Percentiles rank a stretch among this genome's conserved stretches.
Conservation (phyloP, 2,329 filamentous ascomycete genomes). For the Cryphonectria japonica region DNA sequence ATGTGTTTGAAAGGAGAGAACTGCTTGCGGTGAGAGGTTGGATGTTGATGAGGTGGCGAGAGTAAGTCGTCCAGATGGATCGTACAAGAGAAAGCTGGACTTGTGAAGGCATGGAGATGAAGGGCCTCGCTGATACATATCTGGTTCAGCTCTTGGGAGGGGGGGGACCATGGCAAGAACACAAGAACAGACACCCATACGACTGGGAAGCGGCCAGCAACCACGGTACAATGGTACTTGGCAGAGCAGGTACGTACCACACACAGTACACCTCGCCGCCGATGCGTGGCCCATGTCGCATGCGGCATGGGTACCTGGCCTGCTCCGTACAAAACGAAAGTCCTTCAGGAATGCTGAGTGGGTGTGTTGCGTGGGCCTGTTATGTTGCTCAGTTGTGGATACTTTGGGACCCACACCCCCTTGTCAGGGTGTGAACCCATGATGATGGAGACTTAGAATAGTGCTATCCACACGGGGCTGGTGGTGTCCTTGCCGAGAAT, state of each 20-base stretch:
- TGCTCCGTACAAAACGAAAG: background rate
- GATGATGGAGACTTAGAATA: background rate
- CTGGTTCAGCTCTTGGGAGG: background rate
- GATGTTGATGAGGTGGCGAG: background rate
- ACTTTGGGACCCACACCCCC: background rate
- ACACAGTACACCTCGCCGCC: background rate
- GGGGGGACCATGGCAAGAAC: background rate
- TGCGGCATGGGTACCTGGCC: background rate
- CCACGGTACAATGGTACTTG: background rate
- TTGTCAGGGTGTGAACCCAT: background rate
- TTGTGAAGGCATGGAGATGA: background rate
- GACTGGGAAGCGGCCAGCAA: background rate
- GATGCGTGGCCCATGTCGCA: background rate
- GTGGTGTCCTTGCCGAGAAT: background rate
- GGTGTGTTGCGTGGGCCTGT: background rate
- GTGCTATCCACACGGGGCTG: background rate
- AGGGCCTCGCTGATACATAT: slow-evolving; percentile 3
- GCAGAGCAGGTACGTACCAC: background rate
- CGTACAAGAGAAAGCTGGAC: background rate
- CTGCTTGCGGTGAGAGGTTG: background rate
- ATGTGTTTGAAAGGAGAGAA: background rate
- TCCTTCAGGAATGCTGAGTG: slow-evolving; percentile 6
- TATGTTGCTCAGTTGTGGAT: background rate
- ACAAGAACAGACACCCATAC: background rate
- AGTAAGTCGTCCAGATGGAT: background rate